Percentiles rank a stretch among this genome's conserved stretches.
These are phyloP conservation scores for Lophium mytilinum DNA, from an alignment of 495 filamentous ascomycete genomes.

Conservation along the genomic window DNA sequence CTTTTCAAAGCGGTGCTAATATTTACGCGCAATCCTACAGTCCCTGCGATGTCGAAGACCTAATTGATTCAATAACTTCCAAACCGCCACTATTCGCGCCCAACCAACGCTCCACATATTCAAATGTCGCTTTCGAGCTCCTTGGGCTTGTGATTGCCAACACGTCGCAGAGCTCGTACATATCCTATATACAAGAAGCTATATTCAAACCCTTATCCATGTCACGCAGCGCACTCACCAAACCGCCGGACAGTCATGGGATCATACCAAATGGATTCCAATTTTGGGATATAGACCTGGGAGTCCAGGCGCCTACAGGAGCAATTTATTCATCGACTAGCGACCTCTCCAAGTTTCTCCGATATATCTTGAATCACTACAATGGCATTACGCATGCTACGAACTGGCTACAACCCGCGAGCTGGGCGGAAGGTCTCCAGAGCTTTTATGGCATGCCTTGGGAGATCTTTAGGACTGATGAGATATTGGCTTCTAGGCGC, in stretches of 20 bases:
- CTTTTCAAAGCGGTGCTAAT: no score
- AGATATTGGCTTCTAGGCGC: constrained; percentile 19
- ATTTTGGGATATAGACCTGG: constrained; percentile 32
- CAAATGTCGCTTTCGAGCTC: constrained; percentile 30
- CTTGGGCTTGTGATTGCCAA: constrained; percentile 30
- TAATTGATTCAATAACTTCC: constrained; percentile 14
- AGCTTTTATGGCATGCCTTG: constrained; percentile 34
- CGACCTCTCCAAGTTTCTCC: constrained; percentile 28
- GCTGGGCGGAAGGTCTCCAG: constrained; percentile 13
- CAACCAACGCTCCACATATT: constrained; percentile 31
- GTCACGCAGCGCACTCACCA: constrained; percentile 21
- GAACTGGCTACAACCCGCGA: constrained; percentile 30
- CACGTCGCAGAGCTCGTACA: constrained; percentile 26
- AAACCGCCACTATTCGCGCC: constrained; percentile 30
- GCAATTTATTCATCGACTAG: constrained; percentile 29
- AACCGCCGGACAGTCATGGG: constrained; percentile 27
- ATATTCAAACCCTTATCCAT: constrained; percentile 31
- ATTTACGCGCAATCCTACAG: no score
- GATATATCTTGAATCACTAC: constrained; percentile 32
- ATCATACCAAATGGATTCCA: constrained; percentile 27
- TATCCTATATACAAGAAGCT: constrained; percentile 24
- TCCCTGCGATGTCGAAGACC: constrained; percentile 4
- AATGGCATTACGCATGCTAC: constrained; percentile 29
- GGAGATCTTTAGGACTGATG: constrained; percentile 31
- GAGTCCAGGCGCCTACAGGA: constrained; percentile 29